phyloP scores from a whole-genome alignment of 495 filamentous ascomycete genomes.

The Penicillium coprophilum region DNA sequence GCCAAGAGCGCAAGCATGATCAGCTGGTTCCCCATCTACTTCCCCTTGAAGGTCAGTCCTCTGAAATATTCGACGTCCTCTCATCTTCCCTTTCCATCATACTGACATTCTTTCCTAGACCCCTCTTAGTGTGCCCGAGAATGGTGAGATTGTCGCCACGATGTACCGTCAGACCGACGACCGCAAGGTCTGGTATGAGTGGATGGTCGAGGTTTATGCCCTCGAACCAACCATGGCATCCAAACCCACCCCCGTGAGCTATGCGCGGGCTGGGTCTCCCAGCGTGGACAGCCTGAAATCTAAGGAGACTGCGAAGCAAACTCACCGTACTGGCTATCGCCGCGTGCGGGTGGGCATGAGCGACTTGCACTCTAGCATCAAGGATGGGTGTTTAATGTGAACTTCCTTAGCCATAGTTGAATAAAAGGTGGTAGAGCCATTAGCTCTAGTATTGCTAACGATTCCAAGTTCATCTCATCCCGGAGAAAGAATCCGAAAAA shows the following conservation, averaged over 20 bases:
- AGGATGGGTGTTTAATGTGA: slow-evolving; percentile 90
- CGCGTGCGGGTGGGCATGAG: slow-evolving; percentile 75
- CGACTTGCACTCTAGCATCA: slow-evolving; percentile 85
- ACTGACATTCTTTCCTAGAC: slow-evolving; percentile 49
- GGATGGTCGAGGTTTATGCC: slow-evolving; percentile 83
- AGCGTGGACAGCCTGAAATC: slow-evolving; percentile 27
- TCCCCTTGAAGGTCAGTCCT: slow-evolving; percentile 80
- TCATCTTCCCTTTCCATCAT: not conserved
- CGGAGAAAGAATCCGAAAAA: no score
- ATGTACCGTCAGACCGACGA: slow-evolving; percentile 97
- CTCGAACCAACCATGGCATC: slow-evolving; percentile 33
- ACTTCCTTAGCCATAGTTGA: not conserved
- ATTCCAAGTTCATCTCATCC: not conserved
- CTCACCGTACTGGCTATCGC: slow-evolving; percentile 54
- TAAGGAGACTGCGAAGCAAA: slow-evolving; percentile 19
- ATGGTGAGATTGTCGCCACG: slow-evolving; percentile 79
- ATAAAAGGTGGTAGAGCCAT: not conserved
- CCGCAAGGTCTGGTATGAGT: slow-evolving; percentile 98
- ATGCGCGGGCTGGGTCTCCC: slow-evolving; percentile 33
- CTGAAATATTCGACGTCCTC: not conserved
- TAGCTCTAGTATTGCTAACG: not conserved
- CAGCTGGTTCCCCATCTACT: slow-evolving; percentile 98
- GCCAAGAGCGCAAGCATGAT: slow-evolving; percentile 94
- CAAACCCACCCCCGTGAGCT: slow-evolving; percentile 35
- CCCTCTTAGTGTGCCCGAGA: slow-evolving; percentile 82